Evolutionary conservation across 768 basidiomycete species (phyloP), one percentile per base, ranked within the genome.

Genomic region (Flagelloscypha sp.): DNA sequence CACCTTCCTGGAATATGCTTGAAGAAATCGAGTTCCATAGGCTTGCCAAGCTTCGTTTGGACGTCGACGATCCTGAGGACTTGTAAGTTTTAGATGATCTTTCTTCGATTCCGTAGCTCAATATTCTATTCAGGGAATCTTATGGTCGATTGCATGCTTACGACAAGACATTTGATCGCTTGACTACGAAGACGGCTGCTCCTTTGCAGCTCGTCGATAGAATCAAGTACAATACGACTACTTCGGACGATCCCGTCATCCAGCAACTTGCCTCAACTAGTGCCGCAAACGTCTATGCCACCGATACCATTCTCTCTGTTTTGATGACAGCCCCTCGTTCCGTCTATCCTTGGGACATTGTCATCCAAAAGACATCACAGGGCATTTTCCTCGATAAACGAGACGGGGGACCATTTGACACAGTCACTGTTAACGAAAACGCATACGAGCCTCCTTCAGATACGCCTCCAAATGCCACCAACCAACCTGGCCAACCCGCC

Each of bases 311-410:
- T 49, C 76, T 99, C 37, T 82, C 84, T 41, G 84, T 93, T 19
- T 74, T 99, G 45, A 99, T 99, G 95, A 88, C 85, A 44, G 86
- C 94, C 6, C 80, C 92, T 7, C 74, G 95, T 47, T 92, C 90
- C 9, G 89, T 93, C 40, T 92, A 95, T 61, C 93, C 94, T 4
- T 99, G 95, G 95, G 95, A 99, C 53, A 92, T 99, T 35, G 85
- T 99, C 43, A 84, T 98, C 48, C 70, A 88, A 20, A 83, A 89
- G 20, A 90, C 95, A 54, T 93, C 90, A 27, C 80, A 90, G 65
- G 86, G 80, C 53, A 63, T 99, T 7, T 98, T 85, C 71, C 76
- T 99, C 45, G 95, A 99, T 70, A 98, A 98, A 63, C 85, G 95
- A 40, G 88, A 92, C 55, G 93, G 92, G 11, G 93, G 94, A 37